Conservation (phyloP, 2,329 filamentous ascomycete genomes). For the Sarocladiaceae sp. region DNA sequence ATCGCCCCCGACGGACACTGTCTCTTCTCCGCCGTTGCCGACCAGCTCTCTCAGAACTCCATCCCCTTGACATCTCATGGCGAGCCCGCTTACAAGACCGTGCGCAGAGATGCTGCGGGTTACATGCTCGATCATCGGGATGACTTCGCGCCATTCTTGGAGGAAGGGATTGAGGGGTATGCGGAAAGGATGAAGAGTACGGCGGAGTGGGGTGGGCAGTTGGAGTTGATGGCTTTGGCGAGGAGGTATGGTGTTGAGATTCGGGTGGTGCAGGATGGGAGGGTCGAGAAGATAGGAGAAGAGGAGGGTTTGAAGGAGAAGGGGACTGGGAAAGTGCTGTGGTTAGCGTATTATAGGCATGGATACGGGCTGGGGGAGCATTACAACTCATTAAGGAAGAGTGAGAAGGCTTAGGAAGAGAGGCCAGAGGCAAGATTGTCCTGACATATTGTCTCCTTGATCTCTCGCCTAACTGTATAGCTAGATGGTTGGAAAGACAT, state of each 20-base stretch:
- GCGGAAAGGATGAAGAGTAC: conserved; percentile 75
- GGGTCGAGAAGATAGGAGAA: conserved; percentile 66
- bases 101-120: conserved; percentile 67
- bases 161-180: conserved; percentile 58
- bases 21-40: conserved; percentile 85
- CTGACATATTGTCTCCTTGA: too few relatives aligned
- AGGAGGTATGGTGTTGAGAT: conserved; percentile 77
- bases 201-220: conserved; percentile 92
- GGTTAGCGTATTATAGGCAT: conserved; percentile 94
- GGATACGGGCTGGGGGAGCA: conserved; percentile 94
- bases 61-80: conserved; percentile 35
- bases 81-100: conserved; percentile 54
- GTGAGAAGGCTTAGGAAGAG: conserved; percentile 6
- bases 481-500: too few relatives aligned
- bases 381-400: conserved; percentile 76
- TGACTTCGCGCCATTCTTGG: conserved; percentile 77
- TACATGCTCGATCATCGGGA: conserved; percentile 73
- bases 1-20: conserved; percentile 93
- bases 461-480: too few relatives aligned
- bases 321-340: conserved; percentile 56
- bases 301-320: conserved; percentile 29
- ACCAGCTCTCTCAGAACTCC: conserved; percentile 61
- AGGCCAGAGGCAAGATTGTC: too few relatives aligned
- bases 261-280: conserved; percentile 79
- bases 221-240: conserved; percentile 83